Evolutionary conservation across 192 early-diverging fungal species (phyloP).

Genomic region (Gigaspora rosea): DNA sequence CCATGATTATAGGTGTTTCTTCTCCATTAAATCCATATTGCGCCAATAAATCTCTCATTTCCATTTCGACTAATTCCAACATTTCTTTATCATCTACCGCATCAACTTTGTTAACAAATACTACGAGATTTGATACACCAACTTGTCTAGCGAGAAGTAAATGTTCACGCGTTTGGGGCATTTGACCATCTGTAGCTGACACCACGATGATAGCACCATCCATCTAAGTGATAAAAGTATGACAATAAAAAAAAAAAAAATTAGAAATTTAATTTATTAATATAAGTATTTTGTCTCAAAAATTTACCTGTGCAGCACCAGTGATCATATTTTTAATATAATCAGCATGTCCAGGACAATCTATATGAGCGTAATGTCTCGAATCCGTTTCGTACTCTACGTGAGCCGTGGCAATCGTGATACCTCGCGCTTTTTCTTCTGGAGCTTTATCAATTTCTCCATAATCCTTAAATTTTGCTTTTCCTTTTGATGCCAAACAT

Average conservation of each 20-base stretch:
- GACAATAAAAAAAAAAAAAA: conserved; percentile 5
- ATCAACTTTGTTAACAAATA: conserved; percentile 99
- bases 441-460: conserved; percentile 97
- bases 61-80: conserved; percentile 99
- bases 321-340: conserved; percentile 99
- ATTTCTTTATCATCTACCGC: conserved; percentile 95
- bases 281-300: neutral
- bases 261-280: neutral
- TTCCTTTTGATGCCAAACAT: conserved; percentile 77
- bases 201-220: conserved; percentile 99
- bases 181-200: conserved; percentile 96
- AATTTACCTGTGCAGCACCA: conserved; percentile 86
- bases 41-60: conserved; percentile 92
- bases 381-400: conserved; percentile 92
- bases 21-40: conserved; percentile 96
- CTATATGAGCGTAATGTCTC: conserved; percentile 95
- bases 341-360: conserved; percentile 99
- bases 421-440: conserved; percentile 97
- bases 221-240: conserved; percentile 53
- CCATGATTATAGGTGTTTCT: conserved; percentile 85
- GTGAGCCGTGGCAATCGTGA: conserved; percentile 96
- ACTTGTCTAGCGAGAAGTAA: conserved; percentile 95
- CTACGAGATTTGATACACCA: conserved; percentile 88
- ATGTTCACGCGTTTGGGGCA: conserved; percentile 99
- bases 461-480: conserved; percentile 94